Conservation (phyloP, 306 rosid species). For the Prunus fruticosa region DNA sequence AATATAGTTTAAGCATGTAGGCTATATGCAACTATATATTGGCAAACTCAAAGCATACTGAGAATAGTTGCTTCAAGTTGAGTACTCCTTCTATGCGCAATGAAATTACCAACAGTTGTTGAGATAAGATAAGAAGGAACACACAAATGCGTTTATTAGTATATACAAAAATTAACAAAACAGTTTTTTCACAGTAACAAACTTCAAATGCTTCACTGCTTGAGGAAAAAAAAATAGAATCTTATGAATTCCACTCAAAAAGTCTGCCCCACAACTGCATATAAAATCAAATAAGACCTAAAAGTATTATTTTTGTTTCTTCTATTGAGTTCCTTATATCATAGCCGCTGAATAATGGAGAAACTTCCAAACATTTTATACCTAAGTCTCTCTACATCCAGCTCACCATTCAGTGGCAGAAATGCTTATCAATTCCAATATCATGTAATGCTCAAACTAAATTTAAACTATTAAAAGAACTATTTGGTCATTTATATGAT, state of each 20-base stretch:
- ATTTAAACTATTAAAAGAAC: too few relatives aligned
- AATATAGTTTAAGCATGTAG: not conserved
- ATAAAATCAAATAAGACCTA: not conserved
- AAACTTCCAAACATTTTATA: not conserved
- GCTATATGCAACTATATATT: not conserved
- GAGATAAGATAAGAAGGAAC: slow-evolving; percentile 2
- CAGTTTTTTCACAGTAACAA: not conserved
- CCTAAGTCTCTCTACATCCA: slow-evolving; percentile 7
- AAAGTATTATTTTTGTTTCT: not conserved
- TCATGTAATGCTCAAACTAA: not conserved
- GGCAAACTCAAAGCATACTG: not conserved
- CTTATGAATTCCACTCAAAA: not conserved
- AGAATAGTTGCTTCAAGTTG: slow-evolving; percentile 8
- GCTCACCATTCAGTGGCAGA: slow-evolving; percentile 8
- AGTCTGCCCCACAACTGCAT: not conserved
- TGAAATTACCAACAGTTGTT: not conserved
- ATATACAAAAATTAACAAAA: not conserved
- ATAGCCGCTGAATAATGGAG: not conserved
- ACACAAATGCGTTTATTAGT: slow-evolving; percentile 1
- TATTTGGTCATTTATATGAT: not conserved
- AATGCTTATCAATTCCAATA: not conserved
- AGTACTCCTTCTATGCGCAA: not conserved
- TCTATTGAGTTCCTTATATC: not conserved
- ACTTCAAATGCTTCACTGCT: not conserved
- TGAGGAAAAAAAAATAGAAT: not conserved